These are phyloP conservation scores for Hygrophoropsis aurantiaca DNA, from an alignment of 768 basidiomycete species.

Conservation along the genomic window DNA sequence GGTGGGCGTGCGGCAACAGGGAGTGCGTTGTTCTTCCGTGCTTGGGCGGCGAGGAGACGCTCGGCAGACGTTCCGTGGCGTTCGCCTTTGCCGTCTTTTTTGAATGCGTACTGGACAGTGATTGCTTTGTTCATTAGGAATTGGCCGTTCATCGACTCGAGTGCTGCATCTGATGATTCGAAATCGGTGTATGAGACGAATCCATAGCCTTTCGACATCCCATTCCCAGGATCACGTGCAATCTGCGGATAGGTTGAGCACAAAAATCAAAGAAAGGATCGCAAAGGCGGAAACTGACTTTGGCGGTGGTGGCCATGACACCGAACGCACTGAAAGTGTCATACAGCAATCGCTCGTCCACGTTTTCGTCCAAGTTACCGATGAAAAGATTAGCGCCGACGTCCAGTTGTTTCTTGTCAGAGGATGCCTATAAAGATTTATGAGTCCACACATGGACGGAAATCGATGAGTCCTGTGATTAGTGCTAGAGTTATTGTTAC, in stretches of 20 bases:
- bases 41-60: slow-evolving; percentile 91
- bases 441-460: too few species aligned
- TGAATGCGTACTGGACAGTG: slow-evolving; percentile 97
- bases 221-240: slow-evolving; percentile 81
- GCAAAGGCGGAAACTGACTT: slow-evolving; percentile 44
- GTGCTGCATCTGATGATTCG: slow-evolving; percentile 93
- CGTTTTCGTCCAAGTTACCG: slow-evolving; percentile 86
- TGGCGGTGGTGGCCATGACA: slow-evolving; percentile 80
- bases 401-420: slow-evolving; percentile 94
- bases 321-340: slow-evolving; percentile 93
- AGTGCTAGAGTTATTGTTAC: slow-evolving; percentile 27
- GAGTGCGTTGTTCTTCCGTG: slow-evolving; percentile 90
- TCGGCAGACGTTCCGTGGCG: slow-evolving; percentile 97
- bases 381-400: slow-evolving; percentile 94
- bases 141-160: slow-evolving; percentile 96
- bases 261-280: not conserved
- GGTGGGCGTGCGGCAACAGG: slow-evolving; percentile 77
- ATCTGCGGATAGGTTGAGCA: slow-evolving; percentile 51
- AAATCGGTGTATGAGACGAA: slow-evolving; percentile 98
- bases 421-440: slow-evolving; percentile 69
- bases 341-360: slow-evolving; percentile 83
- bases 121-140: slow-evolving; percentile 99
- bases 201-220: slow-evolving; percentile 93
- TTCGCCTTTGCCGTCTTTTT: slow-evolving; percentile 98
- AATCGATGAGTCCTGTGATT: slow-evolving; percentile 2